Evolutionary conservation across 1,284 basidiomycete genomes (phyloP), one percentile per base, ranked within the genome.

Genomic region (Testicularia cyperi): DNA sequence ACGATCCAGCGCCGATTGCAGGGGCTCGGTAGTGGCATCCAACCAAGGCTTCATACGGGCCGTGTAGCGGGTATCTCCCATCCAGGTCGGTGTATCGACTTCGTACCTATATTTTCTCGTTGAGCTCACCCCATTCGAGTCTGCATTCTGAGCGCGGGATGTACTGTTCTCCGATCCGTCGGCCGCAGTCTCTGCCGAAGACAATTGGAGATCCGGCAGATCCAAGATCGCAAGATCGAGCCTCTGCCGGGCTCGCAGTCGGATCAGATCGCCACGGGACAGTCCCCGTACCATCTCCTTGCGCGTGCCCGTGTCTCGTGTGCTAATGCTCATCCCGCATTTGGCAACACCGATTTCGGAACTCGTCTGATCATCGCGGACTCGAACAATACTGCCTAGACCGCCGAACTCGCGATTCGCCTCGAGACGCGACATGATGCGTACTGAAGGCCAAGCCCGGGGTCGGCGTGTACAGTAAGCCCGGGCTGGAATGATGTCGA

Each of bases 381-480:
- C 28, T 10, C 57, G 51, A 1, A 61, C 43, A n/a, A 61, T 34
- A 4, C 18, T 49, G 5, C 57, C 57, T 5, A 54, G n/a, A 0
- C 57, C 34, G 9, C 57, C 51, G 26, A 61, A 61, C 34, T 61
- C 45, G 30, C 54, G 54, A 43, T 61, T 54, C 7, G 57, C 57
- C 19, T 61, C 46, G 18, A 43, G 22, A 0, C 45, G 42, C 12
- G 57, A 49, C 57, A 61, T 46, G 32, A 61, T 43, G 14, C 39
- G 45, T 4, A 61, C 36, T 10, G 49, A 54, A 14, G 57, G 57
- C 57, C 57, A 61, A 2, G 20, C 54, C 5, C 45, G 39, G 5
- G 57, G 57, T 28, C 44, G n/a, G 7, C 57, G 31, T 2, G 57
- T 61, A 4, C 26, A 22, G 2, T 45, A 13, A 2, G 8, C 21